These are phyloP conservation scores for Phytomonas sp. DNA, from an alignment of 208 protist species.

Conservation along the genomic window DNA sequence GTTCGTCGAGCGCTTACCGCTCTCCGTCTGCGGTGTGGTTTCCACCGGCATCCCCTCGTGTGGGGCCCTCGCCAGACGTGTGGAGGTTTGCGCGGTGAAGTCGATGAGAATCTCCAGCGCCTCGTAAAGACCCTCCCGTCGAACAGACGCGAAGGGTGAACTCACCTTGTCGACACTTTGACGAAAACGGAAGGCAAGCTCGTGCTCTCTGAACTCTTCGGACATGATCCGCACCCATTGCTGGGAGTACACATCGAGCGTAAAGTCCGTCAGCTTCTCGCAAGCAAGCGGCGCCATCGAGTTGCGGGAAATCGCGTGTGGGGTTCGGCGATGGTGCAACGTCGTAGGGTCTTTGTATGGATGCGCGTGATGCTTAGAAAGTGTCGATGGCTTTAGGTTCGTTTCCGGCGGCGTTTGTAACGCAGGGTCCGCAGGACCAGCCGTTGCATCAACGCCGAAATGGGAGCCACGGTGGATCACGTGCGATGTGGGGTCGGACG, in stretches of 20 bases:
- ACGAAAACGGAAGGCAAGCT: conserved; percentile 19
- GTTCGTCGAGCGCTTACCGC: not conserved
- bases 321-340: not conserved
- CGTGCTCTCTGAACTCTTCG: conserved; percentile 20
- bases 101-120: conserved; percentile 13
- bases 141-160: conserved; percentile 26
- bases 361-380: not conserved
- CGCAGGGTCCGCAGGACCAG: not conserved
- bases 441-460: not conserved
- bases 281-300: not conserved
- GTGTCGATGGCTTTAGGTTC: not conserved
- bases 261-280: not conserved
- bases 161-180: conserved; percentile 19
- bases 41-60: not conserved
- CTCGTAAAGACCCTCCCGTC: conserved; percentile 23
- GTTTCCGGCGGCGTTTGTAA: not conserved
- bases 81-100: not conserved
- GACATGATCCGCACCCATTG: conserved; percentile 9
- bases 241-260: conserved; percentile 3
- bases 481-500: not conserved
- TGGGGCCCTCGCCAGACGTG: not conserved
- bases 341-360: not conserved
- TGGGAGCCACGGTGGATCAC: not conserved
- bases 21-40: not conserved
- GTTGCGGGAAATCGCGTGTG: not conserved